phyloP scores from a whole-genome alignment of 2,329 filamentous ascomycete species.

The Cytospora piceae region DNA sequence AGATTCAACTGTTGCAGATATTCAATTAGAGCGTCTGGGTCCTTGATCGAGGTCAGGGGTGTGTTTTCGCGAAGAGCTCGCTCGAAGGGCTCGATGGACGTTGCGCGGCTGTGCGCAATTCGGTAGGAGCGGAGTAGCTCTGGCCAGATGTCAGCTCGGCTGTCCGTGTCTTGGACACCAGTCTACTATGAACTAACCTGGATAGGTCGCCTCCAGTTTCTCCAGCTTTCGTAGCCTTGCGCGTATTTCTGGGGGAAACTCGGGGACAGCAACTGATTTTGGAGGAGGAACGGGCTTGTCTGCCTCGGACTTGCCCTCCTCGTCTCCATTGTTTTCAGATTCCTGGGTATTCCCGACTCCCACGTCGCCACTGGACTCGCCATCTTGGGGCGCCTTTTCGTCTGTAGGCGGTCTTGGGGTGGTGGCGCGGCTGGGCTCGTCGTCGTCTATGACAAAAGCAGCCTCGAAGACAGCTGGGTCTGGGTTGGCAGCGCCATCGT shows the following conservation, averaged over 20 bases:
- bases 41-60: constrained; percentile 83
- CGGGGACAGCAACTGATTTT: constrained; percentile 43
- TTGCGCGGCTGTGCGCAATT: constrained; percentile 83
- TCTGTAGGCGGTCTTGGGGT: constrained; percentile 25
- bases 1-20: constrained; percentile 86
- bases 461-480: constrained; percentile 88
- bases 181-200: constrained; percentile 57
- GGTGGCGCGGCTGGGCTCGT: constrained; percentile 54
- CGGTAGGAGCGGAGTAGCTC: constrained; percentile 91
- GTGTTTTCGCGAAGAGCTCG: constrained; percentile 89
- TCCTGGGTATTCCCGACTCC: constrained; percentile 33
- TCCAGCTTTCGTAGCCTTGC: constrained; percentile 83
- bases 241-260: constrained; percentile 74
- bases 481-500: constrained; percentile 56
- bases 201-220: constrained; percentile 85
- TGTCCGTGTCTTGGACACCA: constrained; percentile 21
- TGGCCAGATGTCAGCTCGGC: constrained; percentile 39
- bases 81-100: constrained; percentile 92
- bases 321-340: constrained; percentile 30
- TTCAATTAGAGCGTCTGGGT: constrained; percentile 82
- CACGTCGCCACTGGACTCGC: constrained; percentile 21
- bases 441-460: constrained; percentile 85
- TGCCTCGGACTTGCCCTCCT: constrained; percentile 23
- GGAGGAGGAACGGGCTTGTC: constrained; percentile 25
- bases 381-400: constrained; percentile 24